These are phyloP conservation scores for Rhizopogon hawkerae DNA, from an alignment of 1,284 basidiomycete species.

Conservation along the genomic window DNA sequence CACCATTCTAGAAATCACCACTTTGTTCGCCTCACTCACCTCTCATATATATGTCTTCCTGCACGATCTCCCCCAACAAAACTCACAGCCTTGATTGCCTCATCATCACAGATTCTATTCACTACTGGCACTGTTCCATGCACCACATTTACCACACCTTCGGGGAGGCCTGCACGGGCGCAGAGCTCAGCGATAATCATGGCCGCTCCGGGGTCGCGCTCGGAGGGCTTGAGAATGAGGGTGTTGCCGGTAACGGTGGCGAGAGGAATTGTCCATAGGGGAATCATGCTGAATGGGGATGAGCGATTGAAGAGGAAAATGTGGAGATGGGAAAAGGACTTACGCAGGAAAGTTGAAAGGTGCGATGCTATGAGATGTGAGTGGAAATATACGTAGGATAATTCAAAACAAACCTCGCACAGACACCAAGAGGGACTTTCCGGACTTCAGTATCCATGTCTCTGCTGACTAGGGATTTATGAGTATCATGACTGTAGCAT, in stretches of 20 bases:
- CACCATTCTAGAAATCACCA: not conserved
- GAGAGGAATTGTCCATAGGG: constrained; percentile 90
- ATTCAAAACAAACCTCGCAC: constrained; percentile 46
- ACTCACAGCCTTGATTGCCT: constrained; percentile 87
- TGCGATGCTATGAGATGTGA: constrained; percentile 53
- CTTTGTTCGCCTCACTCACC: constrained; percentile 35
- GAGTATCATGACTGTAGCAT: constrained; percentile 2
- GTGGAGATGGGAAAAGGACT: constrained; percentile 17
- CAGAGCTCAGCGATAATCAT: constrained; percentile 97
- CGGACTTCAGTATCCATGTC: constrained; percentile 96
- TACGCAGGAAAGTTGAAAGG: constrained; percentile 94
- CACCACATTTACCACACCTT: constrained; percentile 81
- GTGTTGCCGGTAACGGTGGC: constrained; percentile 91
- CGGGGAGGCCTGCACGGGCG: constrained; percentile 72
- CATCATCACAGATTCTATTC: constrained; percentile 90
- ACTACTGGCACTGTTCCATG: constrained; percentile 88
- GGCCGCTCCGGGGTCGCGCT: constrained; percentile 92
- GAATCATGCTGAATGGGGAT: constrained; percentile 72
- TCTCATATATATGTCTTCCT: constrained; percentile 89
- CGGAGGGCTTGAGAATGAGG: constrained; percentile 90
- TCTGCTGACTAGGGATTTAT: constrained; percentile 60
- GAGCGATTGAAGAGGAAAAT: not conserved
- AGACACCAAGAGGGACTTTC: constrained; percentile 71
- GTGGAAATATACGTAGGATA: not conserved
- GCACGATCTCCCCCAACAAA: constrained; percentile 97